Conservation (phyloP, 257 asterid genomes). For the Buddleja alternifolia region DNA sequence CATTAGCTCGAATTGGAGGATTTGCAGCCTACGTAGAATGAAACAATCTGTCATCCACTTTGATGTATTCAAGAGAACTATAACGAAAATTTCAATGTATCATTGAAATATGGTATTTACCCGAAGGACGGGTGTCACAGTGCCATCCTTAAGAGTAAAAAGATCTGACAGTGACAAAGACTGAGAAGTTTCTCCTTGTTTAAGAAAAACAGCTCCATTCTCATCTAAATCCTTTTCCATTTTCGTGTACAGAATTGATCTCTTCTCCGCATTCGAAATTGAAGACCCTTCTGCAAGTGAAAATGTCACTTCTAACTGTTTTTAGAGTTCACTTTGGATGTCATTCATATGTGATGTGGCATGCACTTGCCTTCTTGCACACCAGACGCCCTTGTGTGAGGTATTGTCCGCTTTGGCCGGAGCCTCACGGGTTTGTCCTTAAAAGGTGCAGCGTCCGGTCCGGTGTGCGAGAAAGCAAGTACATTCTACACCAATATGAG, state of each 20-base stretch:
- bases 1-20: slow-evolving; percentile 94
- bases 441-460: too few species aligned
- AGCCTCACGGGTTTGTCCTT: too few species aligned
- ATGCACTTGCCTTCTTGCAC: too few species aligned
- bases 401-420: too few species aligned
- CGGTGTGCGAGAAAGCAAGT: too few species aligned
- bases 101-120: slow-evolving; percentile 37
- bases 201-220: slow-evolving; percentile 82
- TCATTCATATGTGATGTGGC: not conserved
- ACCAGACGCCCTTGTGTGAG: too few species aligned
- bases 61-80: slow-evolving; percentile 9
- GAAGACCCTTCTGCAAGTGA: slow-evolving; percentile 43
- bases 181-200: slow-evolving; percentile 91
- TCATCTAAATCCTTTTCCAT: slow-evolving; percentile 82
- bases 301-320: slow-evolving; percentile 14
- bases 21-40: slow-evolving; percentile 60
- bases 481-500: too few species aligned
- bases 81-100: not conserved
- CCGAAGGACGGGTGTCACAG: slow-evolving; percentile 68
- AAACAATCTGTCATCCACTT: slow-evolving; percentile 24
- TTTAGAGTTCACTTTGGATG: not conserved
- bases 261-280: slow-evolving; percentile 56
- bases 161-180: slow-evolving; percentile 81
- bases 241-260: slow-evolving; percentile 68
- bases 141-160: slow-evolving; percentile 66